Conservation (phyloP, 192 early-diverging fungal genomes). For the Rhizoclosmatium sp. region DNA sequence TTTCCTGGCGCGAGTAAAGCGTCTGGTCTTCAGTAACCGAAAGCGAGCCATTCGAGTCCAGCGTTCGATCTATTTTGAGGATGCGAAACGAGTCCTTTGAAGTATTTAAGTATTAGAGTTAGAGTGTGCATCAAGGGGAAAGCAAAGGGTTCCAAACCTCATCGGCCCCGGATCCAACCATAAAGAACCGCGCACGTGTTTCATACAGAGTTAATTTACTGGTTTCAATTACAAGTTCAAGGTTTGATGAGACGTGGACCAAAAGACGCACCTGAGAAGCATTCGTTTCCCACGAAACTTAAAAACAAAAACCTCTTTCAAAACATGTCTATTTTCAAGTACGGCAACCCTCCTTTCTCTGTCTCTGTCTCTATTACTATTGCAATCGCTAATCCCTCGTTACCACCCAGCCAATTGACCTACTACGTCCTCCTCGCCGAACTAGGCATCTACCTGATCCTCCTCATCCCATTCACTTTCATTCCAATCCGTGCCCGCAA, state of each 20-base stretch:
- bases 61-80: conserved; percentile 88
- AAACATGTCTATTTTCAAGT: no score
- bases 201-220: conserved; percentile 88
- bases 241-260: no score
- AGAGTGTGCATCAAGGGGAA: background rate
- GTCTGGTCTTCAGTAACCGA: conserved; percentile 82
- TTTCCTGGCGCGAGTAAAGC: conserved; percentile 76
- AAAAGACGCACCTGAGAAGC: no score
- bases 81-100: conserved; percentile 69
- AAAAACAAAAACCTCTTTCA: no score
- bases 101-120: background rate
- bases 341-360: no score
- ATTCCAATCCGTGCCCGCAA: conserved; percentile 53
- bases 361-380: no score
- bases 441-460: conserved; percentile 48
- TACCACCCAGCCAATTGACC: conserved; percentile 43
- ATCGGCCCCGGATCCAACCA: conserved; percentile 84
- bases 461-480: conserved; percentile 54
- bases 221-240: background rate
- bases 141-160: conserved; percentile 45
- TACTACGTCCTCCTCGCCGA: conserved; percentile 50
- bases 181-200: conserved; percentile 78
- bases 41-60: conserved; percentile 59
- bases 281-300: no score
- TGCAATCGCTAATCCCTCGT: no score